These are phyloP conservation scores for Daldinia sp. DNA, from an alignment of 2,329 filamentous ascomycete species.

Conservation along the genomic window DNA sequence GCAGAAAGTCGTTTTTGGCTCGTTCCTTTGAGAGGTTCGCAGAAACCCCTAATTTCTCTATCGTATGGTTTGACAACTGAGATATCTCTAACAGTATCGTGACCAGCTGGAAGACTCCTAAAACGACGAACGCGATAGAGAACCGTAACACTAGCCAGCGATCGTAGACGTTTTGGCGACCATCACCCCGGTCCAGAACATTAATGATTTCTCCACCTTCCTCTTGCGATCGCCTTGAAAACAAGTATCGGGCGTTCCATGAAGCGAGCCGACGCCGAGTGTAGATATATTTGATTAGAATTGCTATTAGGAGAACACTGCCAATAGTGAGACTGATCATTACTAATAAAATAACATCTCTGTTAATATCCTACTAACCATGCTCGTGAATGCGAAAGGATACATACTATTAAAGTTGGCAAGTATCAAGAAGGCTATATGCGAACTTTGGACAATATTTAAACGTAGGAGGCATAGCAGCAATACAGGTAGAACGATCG, in stretches of 20 bases:
- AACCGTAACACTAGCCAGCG: constrained; percentile 51
- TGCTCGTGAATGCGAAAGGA: background rate
- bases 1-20: constrained; percentile 46
- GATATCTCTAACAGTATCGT: constrained; percentile 47
- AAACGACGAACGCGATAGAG: constrained; percentile 49
- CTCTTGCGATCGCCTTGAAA: constrained; percentile 38
- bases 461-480: constrained; percentile 48
- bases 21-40: constrained; percentile 44
- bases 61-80: constrained; percentile 40
- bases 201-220: constrained; percentile 31
- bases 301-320: constrained; percentile 48
- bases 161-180: constrained; percentile 49
- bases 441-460: constrained; percentile 41
- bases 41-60: constrained; percentile 37
- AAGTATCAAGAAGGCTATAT: constrained; percentile 47
- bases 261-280: constrained; percentile 46
- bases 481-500: constrained; percentile 49
- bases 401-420: constrained; percentile 51
- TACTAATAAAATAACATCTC: constrained; percentile 43
- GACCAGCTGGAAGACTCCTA: constrained; percentile 48
- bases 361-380: background rate
- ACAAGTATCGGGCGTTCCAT: constrained; percentile 42
- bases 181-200: constrained; percentile 28
- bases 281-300: constrained; percentile 51
- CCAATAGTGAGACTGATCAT: constrained; percentile 47